Evolutionary conservation across 2,329 filamentous ascomycete species (phyloP), one percentile per base, ranked within the genome.

Genomic region (Fusarium cyanostomum): DNA sequence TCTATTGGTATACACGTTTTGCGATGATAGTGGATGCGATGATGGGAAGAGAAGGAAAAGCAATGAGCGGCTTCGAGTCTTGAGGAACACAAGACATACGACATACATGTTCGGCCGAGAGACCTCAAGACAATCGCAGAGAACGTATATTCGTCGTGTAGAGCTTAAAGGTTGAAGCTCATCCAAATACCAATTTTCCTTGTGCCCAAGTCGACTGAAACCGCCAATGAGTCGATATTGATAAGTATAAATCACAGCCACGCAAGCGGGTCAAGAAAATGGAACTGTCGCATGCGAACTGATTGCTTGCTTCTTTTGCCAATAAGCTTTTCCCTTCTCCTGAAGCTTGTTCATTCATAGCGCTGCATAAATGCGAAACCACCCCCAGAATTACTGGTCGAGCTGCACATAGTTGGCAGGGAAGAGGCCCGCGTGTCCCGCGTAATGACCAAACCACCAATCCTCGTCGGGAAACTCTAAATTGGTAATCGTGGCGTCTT

Each of bases 391-490:
- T 52, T 64, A 66, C 59, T 67, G 52, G 68, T 86, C 78, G 51
- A 89, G 77, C 74, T 88, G 79, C 63, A 90, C 88, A 69, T 90
- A 90, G 75, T 90, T 90, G 73, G 88, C 84, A 11, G 88, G 88
- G 86, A 99, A 99, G 41, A 99, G 84, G 61, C 95, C 95, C 27
- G 86, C 85, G 56, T 89, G 85, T 46, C 93, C 93, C 24, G 88
- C 84, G 77, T 90, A 96, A 71, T 91, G 88, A 56, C 95, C 95
- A 71, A 94, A 91, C 95, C 95, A 99, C 95, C 95, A 99, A 74
- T 99, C 95, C 67, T 98, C 94, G 71, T 98, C 95, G 3, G 95
- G 95, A 78, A 98, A 98, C 81, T 97, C 92, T 65, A 99, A 81
- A 72, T 90, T 85, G 26, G 86, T 90, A 69, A 99, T 90, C 63